Evolutionary conservation across 2,329 filamentous ascomycete species (phyloP), one percentile per base, ranked within the genome.

Genomic region (Huntiella decipiens): DNA sequence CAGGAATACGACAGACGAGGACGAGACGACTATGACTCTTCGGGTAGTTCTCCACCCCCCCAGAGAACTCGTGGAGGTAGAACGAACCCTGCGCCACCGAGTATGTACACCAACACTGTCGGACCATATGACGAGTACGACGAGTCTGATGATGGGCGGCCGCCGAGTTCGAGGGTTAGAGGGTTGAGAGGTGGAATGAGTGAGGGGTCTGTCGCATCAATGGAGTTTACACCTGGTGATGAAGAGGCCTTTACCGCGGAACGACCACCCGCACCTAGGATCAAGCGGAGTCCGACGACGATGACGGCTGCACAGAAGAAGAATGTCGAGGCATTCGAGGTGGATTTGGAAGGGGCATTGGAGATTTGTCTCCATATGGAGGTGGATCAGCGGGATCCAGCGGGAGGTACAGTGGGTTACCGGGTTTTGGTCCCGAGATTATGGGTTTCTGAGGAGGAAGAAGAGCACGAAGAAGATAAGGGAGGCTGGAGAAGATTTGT

Each of bases 291-390:
- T 4, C 79, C 81, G 2, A 86, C 82, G 0, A 77, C 75, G 11
- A 60, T 84, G 36, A 76, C 73, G 17, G 61, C 65, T 2, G 82
- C 78, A 56, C 69, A 79, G 53, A 63, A 70, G 53, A 70, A 67
- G 54, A 69, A 71, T 51, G 59, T 66, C 2, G 66, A 69, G 36
- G 65, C 66, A 13, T 66, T 67, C 38, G 68, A 73, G 7, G 73
- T 96, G 49, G 77, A 94, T 56, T 67, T 95, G 0, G 75, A 91
- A 57, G 81, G 80, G 28, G 86, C 85, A 0, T 66, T 98, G 7
- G 86, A 95, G 53, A 79, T 98, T 33, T 82, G 77, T 43, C 63
- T 98, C 38, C 94, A 95, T 54, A 77, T 94, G 51, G 91, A 98
- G 62, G 76, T 95, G 51, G 86, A 80, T 54, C 73, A 82, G 38